Evolutionary conservation across 2,329 filamentous ascomycete genomes (phyloP), one percentile per base, ranked within the genome.

Genomic region (Epichloe brachyelytri): DNA sequence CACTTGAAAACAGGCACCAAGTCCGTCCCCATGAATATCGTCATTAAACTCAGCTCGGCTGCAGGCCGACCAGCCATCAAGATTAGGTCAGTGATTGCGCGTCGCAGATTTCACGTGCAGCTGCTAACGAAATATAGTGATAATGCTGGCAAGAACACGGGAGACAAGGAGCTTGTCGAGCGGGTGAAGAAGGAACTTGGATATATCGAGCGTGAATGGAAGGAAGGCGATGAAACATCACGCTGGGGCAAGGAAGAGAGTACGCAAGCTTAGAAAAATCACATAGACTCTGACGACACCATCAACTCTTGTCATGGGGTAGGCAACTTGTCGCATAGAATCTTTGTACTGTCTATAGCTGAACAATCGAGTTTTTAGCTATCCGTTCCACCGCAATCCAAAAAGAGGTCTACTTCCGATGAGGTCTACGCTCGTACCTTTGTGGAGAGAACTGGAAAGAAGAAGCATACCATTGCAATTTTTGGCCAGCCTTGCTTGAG

Each of bases 81-180:
- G 74, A 87, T 98, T 58, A 96, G 70, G 71, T 71, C 46, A 58
- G 64, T 53, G 2, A 38, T 22, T 30, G 22, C 20, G 30, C 14
- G 10, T 3, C 6, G n/a, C 22, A 17, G 7, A 43, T n/a, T 43
- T 37, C 7, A 40, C 14, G 19, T 12, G 26, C 22, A 19, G 5
- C 43, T 26, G 19, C 57, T 65, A 51, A 65, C 45, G 15, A 4
- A 11, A 3, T 19, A 7, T 19, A 78, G 78, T 56, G 85, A 91
- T 66, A 96, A 97, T 62, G 77, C 84, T 57, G 80, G 89, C 44
- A 98, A 98, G 76, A 98, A 98, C 62, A 97, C 89, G 0, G 93
- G 93, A 7, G 85, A 96, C 62, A 80, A 82, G 60, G 76, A 76
- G 19, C 87, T 85, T 1, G 86, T 98, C 0, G 75, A 82, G 51